Evolutionary conservation across 2,329 filamentous ascomycete species (phyloP).

Genomic region (Aspergillus ochraceoroseus): DNA sequence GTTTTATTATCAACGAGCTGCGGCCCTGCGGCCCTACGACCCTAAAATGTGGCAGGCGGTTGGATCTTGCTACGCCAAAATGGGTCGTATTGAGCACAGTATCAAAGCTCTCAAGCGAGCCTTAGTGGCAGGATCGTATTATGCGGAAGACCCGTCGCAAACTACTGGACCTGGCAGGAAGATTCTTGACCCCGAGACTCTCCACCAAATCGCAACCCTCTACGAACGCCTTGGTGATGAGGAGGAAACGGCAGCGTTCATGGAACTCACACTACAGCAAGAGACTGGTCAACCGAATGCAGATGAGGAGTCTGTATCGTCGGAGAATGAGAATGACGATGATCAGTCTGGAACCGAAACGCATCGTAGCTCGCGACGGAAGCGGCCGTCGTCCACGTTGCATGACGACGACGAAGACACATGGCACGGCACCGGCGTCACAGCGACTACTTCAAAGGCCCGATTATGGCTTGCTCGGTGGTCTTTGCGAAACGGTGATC

Average conservation of each 20-base stretch:
- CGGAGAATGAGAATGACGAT: constrained; percentile 33
- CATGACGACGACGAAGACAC: constrained; percentile 41
- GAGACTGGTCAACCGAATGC: constrained; percentile 64
- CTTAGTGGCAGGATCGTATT: constrained; percentile 79
- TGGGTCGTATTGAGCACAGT: constrained; percentile 78
- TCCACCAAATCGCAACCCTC: constrained; percentile 83
- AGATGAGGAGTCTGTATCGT: constrained; percentile 32
- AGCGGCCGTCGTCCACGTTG: constrained; percentile 27
- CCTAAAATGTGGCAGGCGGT: constrained; percentile 99
- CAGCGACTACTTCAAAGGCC: constrained; percentile 83
- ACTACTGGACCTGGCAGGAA: constrained; percentile 32
- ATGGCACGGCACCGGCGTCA: constrained; percentile 69
- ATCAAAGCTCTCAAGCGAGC: constrained; percentile 95
- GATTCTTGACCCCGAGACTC: constrained; percentile 80
- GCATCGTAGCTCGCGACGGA: constrained; percentile 45
- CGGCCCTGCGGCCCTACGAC: constrained; percentile 88
- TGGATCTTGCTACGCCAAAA: constrained; percentile 83
- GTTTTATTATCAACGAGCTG: constrained; percentile 96
- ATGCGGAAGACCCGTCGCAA: constrained; percentile 46
- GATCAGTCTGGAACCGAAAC: constrained; percentile 34
- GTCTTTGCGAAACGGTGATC: constrained; percentile 71
- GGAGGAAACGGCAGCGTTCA: constrained; percentile 81
- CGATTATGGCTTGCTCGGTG: constrained; percentile 87
- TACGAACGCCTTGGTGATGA: constrained; percentile 76
- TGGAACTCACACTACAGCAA: constrained; percentile 92